phyloP scores from a whole-genome alignment of 2,329 filamentous ascomycete species.

The Cordyceps cateniannulata region DNA sequence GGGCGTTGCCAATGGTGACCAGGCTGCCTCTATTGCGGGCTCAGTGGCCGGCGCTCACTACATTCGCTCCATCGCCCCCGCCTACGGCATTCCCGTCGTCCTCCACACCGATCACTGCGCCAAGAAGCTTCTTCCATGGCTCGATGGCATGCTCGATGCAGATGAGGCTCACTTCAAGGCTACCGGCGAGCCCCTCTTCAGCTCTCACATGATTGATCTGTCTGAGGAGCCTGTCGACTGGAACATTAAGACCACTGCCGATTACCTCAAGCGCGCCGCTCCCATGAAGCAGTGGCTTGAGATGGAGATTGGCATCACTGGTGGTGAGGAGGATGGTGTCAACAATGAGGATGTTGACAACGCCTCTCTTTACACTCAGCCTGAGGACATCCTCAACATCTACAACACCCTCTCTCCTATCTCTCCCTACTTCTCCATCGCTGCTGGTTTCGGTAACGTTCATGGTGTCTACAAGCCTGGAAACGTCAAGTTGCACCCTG shows the following conservation, averaged over 20 bases:
- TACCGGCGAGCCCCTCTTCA: conserved; percentile 88
- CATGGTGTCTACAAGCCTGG: conserved; percentile 99
- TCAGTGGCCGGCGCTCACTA: conserved; percentile 86
- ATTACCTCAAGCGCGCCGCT: conserved; percentile 88
- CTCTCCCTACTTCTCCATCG: conserved; percentile 95
- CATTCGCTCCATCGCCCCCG: conserved; percentile 79
- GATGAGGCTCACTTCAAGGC: conserved; percentile 95
- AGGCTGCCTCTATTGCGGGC: conserved; percentile 83
- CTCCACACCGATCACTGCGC: conserved; percentile 98
- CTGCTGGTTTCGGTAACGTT: conserved; percentile 96
- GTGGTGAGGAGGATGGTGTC: conserved; percentile 95
- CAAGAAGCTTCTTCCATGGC: conserved; percentile 98
- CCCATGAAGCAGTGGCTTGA: conserved; percentile 99
- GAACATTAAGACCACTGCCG: conserved; percentile 88
- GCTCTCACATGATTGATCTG: conserved; percentile 96
- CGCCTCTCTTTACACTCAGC: conserved; percentile 94
- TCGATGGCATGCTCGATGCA: conserved; percentile 90
- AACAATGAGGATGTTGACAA: conserved; percentile 99
- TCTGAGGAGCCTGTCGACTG: conserved; percentile 84
- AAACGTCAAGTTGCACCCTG: conserved; percentile 94
- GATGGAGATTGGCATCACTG: conserved; percentile 86
- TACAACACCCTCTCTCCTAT: conserved; percentile 79
- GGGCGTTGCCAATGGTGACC: conserved; percentile 74
- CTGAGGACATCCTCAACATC: conserved; percentile 90
- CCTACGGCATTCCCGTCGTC: conserved; percentile 85